Evolutionary conservation across 345 rosid genomes (phyloP), one percentile per base, ranked within the genome.

Genomic region (Linum tenue): DNA sequence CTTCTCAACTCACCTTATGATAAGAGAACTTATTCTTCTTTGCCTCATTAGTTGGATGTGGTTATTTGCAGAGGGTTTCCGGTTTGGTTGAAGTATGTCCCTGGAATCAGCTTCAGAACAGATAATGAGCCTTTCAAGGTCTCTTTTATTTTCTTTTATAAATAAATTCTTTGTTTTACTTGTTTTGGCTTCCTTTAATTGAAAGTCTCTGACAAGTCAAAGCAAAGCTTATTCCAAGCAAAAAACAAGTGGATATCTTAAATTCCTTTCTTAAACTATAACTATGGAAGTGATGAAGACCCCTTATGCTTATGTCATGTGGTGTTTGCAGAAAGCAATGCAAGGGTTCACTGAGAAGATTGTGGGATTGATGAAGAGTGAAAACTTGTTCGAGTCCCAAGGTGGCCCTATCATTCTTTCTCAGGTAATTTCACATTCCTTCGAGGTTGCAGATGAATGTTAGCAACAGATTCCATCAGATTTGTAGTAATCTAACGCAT

Each of bases 111-210:
- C 78, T 95, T 95, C 74, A 81, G 99, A 74, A 95, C 99, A 61
- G 98, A 95, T 79, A 95, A 95, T 62, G 98, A 95, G 82, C 99
- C 99, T 71, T 95, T 95, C 83, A 95, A 95, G 96, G 99, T 95
- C 56, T 74, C 60, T 60, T 67, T 36, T 56, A 59, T 50, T 48
- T 65, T 50, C 35, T 63, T 39, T 39, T 5, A 14, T 68, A 41
- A 56, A 3, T 56, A 3, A 44, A 40, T 12, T 41, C 55, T 55
- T 67, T 17, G 17, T 36, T 3, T 5, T 63, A 7, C n/a, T 3
- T 39, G 60, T 41, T 11, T 3, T 35, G 43, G 63, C 37, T 69
- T 15, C 39, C 61, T 56, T 3, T 3, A 40, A 59, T 60, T 67
- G 39, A 58, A 48, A 31, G 12, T 64, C 37, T 60, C 56, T 42